Conservation (phyloP, 352 stramenopile species). For the Thalassiosira hispida region DNA sequence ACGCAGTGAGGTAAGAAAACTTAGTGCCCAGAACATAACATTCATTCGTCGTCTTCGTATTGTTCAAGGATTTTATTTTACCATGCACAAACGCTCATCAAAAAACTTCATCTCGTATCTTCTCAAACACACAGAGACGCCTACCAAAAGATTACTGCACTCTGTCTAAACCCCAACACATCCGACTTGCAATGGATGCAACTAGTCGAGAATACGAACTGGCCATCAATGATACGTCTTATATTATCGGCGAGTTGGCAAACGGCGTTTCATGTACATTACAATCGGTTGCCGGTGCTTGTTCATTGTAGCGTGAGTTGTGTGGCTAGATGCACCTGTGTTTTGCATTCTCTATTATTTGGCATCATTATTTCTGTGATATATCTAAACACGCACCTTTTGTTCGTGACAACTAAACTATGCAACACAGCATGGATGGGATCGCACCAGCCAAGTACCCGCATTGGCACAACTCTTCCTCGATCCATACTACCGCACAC, state of each 20-base stretch:
- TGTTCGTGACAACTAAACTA: too few relatives aligned
- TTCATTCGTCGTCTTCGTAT: too few relatives aligned
- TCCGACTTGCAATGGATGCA: conserved; percentile 92
- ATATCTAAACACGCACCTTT: too few relatives aligned
- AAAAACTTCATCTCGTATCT: too few relatives aligned
- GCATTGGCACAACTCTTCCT: conserved; percentile 95
- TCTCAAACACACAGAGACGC: conserved; percentile 91
- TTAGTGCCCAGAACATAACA: too few relatives aligned
- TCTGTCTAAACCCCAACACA: conserved; percentile 85
- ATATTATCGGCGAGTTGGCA: conserved; percentile 93
- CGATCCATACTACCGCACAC: conserved; percentile 97
- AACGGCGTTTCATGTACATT: conserved; percentile 92
- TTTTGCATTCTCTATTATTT: not conserved
- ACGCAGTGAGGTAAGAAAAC: conserved; percentile 86
- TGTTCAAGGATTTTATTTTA: too few relatives aligned
- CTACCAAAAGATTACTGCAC: conserved; percentile 88
- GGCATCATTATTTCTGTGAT: not conserved
- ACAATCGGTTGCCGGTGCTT: conserved; percentile 92
- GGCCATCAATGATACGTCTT: conserved; percentile 93
- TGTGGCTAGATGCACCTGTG: not conserved
- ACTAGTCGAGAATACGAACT: conserved; percentile 94
- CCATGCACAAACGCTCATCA: too few relatives aligned
- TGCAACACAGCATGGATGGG: conserved; percentile 97
- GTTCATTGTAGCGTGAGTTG: conserved; percentile 92
- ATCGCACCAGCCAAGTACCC: conserved; percentile 97